Evolutionary conservation across 129 eudicot genomes (phyloP).

Genomic region (Ambrosia artemisiifolia): DNA sequence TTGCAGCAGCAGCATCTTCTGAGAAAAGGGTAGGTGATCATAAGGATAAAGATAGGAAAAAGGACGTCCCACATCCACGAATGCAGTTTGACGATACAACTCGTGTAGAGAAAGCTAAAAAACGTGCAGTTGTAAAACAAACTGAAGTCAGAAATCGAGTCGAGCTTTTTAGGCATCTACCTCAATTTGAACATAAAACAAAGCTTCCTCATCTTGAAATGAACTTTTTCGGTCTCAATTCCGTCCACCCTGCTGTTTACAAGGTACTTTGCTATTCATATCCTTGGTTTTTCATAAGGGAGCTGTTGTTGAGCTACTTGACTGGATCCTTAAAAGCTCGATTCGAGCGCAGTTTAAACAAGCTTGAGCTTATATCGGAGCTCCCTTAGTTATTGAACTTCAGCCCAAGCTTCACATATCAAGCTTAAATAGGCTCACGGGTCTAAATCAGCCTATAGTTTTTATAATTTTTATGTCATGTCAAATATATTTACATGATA

Average conservation of each 20-base stretch:
- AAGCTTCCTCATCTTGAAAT: conserved; percentile 83
- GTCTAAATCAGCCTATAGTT: background rate
- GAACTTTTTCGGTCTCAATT: conserved; percentile 72
- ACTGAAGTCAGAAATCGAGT: conserved; percentile 89
- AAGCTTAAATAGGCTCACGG: background rate
- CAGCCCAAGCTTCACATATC: no score
- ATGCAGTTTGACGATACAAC: conserved; percentile 94
- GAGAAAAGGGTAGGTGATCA: conserved; percentile 78
- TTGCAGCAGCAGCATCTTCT: conserved; percentile 37
- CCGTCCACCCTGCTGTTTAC: conserved; percentile 89
- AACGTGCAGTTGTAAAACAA: conserved; percentile 90
- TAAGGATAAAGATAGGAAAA: conserved; percentile 86
- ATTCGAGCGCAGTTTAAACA: no score
- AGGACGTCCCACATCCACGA: conserved; percentile 95
- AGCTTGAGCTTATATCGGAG: no score
- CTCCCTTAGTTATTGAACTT: no score
- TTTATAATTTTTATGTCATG: background rate
- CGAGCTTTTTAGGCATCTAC: conserved; percentile 89
- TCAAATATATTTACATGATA: no score
- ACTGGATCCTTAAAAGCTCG: no score
- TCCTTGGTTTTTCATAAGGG: no score
- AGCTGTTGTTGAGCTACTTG: no score
- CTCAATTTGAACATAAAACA: conserved; percentile 97
- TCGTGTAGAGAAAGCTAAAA: conserved; percentile 95
- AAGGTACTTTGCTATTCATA: conserved; percentile 44